Evolutionary conservation across 2,329 filamentous ascomycete genomes (phyloP), one percentile per base, ranked within the genome.

Genomic region (Epicoccum sorghinum): DNA sequence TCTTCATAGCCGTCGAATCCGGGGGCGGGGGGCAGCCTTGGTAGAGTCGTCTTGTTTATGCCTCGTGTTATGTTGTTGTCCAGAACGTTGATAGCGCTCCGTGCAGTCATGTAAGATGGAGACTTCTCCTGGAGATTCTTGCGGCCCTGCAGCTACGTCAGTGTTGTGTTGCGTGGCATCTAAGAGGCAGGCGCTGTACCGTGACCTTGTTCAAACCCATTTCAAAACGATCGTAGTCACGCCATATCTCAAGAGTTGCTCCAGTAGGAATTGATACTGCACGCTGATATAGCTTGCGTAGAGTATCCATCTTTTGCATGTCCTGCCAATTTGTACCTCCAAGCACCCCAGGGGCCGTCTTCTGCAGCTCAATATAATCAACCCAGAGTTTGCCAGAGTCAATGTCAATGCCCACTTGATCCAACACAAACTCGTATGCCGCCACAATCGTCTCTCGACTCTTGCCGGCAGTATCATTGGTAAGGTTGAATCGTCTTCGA

Each of bases 151-250:
- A 27, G 22, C 46, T n/a, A 30, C 56, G 47, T 72, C 58, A 74
- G 65, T 42, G 4, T 10, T 13, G 43, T 14, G 8, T 36, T 41
- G 8, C 18, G 24, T 18, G 13, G 5, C 14, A 7, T 3, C 12
- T 23, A 13, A 7, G 18, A 33, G 13, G 10, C 32, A 13, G 24
- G 9, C 14, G 33, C 77, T 84, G 70, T 82, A 93, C 90, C 37
- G 92, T 96, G 62, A 91, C 85, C 75, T 96, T 98, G 79, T 97
- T 97, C 54, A 97, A 77, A 5, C 88, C 86, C 85, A 95, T 92
- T 77, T 99, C 95, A 69, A 99, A 99, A 63, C 90, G 88, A 72
- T 98, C 93, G 70, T 99, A 99, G 69, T 99, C 93, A 73, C 96
- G 96, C 96, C 95, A 99, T 12, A 99, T 79, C 47, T 83, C 84